Base-by-base conservation (phyloP, 2,329 filamentous ascomycete genomes). In the Dryadomyces sulphureus region DNA sequence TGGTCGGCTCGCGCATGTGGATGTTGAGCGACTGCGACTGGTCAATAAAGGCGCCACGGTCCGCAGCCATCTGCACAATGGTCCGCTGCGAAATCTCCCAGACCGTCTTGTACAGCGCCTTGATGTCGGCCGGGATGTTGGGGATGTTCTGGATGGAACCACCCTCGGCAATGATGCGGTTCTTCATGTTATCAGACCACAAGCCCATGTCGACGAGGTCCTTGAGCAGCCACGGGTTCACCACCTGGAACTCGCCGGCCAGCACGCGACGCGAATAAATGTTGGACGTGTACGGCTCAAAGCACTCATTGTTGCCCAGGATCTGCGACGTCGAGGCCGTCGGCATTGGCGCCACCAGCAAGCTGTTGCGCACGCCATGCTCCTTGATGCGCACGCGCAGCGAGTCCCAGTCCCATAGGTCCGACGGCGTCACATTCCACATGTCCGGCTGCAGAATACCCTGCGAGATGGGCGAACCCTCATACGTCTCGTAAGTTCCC, bases 171-270 rank as follows among this genome's bases (percentile, higher is more conserved):
- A 98, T 98, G 73, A 98, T 98, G 57, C 92, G 88, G 74, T 98
- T 98, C 81, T 98, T 98, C 92, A 98, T 98, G 70, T 88, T 87
- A 67, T 98, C 90, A 41, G 90, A 95, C 92, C 92, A 98, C 39
- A 98, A 75, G 50, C 92, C 92, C 70, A 95, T 85, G 60, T 98
- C 92, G 55, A 98, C 92, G 25, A 98, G 79, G 59, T 98, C 92
- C 74, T 94, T 95, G 50, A 98, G 79, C 52, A 98, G 69, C 92
- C 92, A 98, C 45, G 92, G 92, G 72, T 98, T 98, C 64, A 98
- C 92, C 46, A 98, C 87, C 69, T 98, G 92, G 79, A 98, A 98
- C 65, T 98, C 92, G 57, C 92, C 92, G 55, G 92, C 92, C 57
- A 98, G 74, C 47, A 98, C 92, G 74, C 92, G 90, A 53, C 92